Evolutionary conservation across 306 rosid species (phyloP).

Genomic region (Cercis canadensis): DNA sequence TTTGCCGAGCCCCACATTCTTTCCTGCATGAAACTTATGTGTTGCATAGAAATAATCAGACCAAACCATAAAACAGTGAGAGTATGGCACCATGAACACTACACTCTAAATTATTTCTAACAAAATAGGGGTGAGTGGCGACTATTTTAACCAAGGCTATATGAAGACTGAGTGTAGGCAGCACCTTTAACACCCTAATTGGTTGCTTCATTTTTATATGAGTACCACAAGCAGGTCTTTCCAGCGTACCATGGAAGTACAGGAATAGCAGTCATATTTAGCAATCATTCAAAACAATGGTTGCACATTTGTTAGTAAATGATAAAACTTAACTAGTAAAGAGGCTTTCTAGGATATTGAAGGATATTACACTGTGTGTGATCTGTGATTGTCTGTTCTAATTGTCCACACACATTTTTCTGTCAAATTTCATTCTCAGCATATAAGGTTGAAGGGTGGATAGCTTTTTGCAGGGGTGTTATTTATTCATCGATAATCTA

Average conservation of each 20-base stretch:
- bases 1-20: slow-evolving; percentile 91
- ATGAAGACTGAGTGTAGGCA: background rate
- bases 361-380: too few species aligned
- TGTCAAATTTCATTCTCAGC: background rate
- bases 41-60: slow-evolving; percentile 34
- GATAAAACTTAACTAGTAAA: too few species aligned
- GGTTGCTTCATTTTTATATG: slow-evolving; percentile 6
- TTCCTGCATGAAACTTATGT: slow-evolving; percentile 87
- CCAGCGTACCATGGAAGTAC: background rate
- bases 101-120: background rate
- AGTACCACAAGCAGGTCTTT: slow-evolving; percentile 1
- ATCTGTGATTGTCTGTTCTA: background rate
- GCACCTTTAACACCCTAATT: slow-evolving; percentile 1
- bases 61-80: background rate
- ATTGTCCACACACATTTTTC: background rate
- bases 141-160: slow-evolving; percentile 5
- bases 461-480: background rate
- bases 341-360: too few species aligned
- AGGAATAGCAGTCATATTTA: slow-evolving; percentile 24
- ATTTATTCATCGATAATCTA: background rate
- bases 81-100: background rate
- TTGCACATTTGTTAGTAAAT: too few species aligned
- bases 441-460: slow-evolving; percentile 2
- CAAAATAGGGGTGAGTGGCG: background rate
- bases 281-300: background rate